phyloP scores from a whole-genome alignment of 306 rosid genomes.

The Sphenostylis stenocarpa region DNA sequence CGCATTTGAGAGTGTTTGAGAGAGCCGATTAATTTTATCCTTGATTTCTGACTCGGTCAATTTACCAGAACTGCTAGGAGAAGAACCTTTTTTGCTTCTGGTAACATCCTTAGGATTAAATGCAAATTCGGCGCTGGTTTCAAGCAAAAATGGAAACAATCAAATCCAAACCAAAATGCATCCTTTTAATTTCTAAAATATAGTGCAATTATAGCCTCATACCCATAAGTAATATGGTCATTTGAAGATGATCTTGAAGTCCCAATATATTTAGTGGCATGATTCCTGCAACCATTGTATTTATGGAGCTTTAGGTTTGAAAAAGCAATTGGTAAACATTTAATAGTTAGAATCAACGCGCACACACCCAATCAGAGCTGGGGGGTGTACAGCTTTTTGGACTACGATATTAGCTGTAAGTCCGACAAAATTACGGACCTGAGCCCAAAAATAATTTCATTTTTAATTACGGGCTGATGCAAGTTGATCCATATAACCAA shows the following conservation, averaged over 20 bases:
- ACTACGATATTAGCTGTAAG: background rate
- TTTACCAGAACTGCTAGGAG: slow-evolving; percentile 53
- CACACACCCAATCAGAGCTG: background rate
- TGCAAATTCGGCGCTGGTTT: slow-evolving; percentile 67
- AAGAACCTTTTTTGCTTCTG: slow-evolving; percentile 45
- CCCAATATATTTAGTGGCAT: slow-evolving; percentile 33
- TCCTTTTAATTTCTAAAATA: background rate
- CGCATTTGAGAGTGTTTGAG: slow-evolving; percentile 61
- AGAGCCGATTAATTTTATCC: slow-evolving; percentile 63
- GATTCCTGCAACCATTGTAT: slow-evolving; percentile 40
- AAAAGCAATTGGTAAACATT: background rate
- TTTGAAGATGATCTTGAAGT: slow-evolving; percentile 46
- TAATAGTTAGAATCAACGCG: background rate
- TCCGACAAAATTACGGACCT: background rate
- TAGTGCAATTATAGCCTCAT: background rate
- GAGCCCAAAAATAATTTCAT: background rate
- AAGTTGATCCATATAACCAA: background rate
- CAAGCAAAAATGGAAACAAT: slow-evolving; percentile 16
- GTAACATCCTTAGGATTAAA: slow-evolving; percentile 78
- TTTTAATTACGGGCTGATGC: background rate
- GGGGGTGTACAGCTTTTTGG: background rate
- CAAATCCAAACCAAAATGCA: slow-evolving; percentile 9
- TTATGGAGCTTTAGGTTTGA: slow-evolving; percentile 12
- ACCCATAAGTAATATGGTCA: slow-evolving; percentile 61
- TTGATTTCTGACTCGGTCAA: slow-evolving; percentile 62